Conservation (phyloP, 345 rosid species). For the Psidium friedrichsthalianum region DNA sequence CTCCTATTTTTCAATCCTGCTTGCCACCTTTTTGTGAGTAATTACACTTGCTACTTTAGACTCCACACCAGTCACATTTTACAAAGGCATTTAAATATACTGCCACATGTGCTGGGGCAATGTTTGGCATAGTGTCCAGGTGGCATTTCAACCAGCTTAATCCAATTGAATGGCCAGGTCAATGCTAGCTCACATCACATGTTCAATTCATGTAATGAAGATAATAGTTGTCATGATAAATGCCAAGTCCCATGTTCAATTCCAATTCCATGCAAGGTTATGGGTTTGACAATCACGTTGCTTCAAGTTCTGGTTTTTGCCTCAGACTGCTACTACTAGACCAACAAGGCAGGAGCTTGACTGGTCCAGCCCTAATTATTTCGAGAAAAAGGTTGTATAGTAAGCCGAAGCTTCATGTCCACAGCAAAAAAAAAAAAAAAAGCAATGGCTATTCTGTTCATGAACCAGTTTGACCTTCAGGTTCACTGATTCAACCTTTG, state of each 20-base stretch:
- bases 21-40: not conserved
- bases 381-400: not conserved
- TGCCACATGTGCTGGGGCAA: not conserved
- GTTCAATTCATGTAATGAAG: not conserved
- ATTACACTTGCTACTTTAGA: not conserved
- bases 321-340: not conserved
- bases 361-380: not conserved
- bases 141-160: not conserved
- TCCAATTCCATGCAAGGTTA: not conserved
- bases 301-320: not conserved
- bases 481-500: not conserved
- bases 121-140: not conserved
- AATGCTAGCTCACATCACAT: not conserved
- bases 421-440: not conserved
- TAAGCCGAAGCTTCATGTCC: not conserved
- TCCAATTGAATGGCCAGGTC: not conserved
- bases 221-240: not conserved
- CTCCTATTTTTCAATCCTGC: not conserved
- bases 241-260: not conserved
- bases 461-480: not conserved
- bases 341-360: not conserved
- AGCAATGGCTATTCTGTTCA: not conserved
- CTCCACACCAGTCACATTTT: too few relatives aligned
- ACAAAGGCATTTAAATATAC: not conserved
- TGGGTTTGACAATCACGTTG: not conserved